Percentiles rank a stretch among this genome's conserved stretches.
These are phyloP conservation scores for Cordyceps sp. DNA, from an alignment of 2,329 filamentous ascomycete genomes.

Conservation along the genomic window DNA sequence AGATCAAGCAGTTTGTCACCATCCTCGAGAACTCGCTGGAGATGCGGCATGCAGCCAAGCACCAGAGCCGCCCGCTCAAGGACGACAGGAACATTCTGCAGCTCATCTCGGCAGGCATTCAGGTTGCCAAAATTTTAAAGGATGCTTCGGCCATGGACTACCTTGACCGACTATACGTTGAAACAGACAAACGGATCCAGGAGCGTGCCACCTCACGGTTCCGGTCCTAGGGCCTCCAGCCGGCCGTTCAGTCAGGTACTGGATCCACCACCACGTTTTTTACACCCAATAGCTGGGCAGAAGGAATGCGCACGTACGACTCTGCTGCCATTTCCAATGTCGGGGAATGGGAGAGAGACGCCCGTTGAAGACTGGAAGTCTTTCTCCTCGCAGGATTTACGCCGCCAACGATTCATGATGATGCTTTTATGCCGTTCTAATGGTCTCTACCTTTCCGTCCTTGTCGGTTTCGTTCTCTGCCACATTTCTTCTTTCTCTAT, in stretches of 20 bases:
- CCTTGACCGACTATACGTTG: constrained; percentile 65
- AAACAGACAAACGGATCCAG: constrained; percentile 65
- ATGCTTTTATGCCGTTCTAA: not conserved
- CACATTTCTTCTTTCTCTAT: too few relatives aligned
- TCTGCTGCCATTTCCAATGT: not conserved
- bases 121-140: constrained; percentile 76
- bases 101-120: constrained; percentile 71
- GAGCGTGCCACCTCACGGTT: constrained; percentile 32
- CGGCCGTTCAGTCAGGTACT: constrained; percentile 4
- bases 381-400: not conserved
- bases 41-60: constrained; percentile 72
- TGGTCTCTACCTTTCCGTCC: not conserved
- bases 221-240: constrained; percentile 11
- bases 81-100: constrained; percentile 81
- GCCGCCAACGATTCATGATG: constrained; percentile 4
- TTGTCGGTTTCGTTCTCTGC: too few relatives aligned
- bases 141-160: constrained; percentile 73
- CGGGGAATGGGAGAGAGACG: not conserved
- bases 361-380: not conserved
- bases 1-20: constrained; percentile 83
- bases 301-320: not conserved
- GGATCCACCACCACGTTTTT: constrained; percentile 7
- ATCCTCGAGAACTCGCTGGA: constrained; percentile 78
- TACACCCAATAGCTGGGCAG: not conserved
- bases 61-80: constrained; percentile 68